Conservation (phyloP, 441 rosid genomes). For the Populus hybrid region DNA sequence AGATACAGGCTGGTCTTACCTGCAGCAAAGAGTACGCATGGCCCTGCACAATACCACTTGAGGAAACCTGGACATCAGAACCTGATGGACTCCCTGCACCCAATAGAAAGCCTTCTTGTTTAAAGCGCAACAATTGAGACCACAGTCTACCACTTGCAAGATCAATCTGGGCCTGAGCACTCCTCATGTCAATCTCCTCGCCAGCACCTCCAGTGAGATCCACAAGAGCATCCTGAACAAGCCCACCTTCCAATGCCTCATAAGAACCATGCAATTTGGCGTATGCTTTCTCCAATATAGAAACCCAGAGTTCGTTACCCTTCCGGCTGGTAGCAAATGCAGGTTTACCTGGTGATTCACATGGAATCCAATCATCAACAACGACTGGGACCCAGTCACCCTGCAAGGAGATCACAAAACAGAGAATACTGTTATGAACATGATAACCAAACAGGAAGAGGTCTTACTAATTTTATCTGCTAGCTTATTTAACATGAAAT, state of each 20-base stretch:
- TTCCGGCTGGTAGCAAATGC: conserved; percentile 99
- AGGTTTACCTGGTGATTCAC: conserved; percentile 94
- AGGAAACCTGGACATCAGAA: conserved; percentile 97
- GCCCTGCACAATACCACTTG: conserved; percentile 99
- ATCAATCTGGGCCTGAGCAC: conserved; percentile 99
- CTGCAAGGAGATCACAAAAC: conserved; percentile 41
- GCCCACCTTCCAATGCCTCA: conserved; percentile 99
- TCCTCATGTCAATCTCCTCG: conserved; percentile 99
- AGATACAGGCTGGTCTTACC: conserved; percentile 43
- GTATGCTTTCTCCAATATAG: conserved; percentile 96
- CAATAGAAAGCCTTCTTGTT: conserved; percentile 98
- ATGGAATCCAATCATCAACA: conserved; percentile 99
- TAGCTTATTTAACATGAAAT: neutral
- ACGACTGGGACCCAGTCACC: conserved; percentile 99
- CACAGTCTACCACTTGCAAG: conserved; percentile 99
- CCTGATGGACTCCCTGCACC: conserved; percentile 99
- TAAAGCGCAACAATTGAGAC: conserved; percentile 97
- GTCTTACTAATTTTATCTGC: neutral
- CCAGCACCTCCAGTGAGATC: conserved; percentile 99
- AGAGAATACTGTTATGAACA: conserved; percentile 9
- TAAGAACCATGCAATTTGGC: conserved; percentile 99
- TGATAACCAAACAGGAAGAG: neutral
- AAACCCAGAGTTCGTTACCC: conserved; percentile 97
- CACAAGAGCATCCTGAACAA: conserved; percentile 99
- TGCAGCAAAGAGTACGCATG: conserved; percentile 98